Evolutionary conservation across 148 eudicot species (phyloP).

Genomic region (Camellia sinensis): DNA sequence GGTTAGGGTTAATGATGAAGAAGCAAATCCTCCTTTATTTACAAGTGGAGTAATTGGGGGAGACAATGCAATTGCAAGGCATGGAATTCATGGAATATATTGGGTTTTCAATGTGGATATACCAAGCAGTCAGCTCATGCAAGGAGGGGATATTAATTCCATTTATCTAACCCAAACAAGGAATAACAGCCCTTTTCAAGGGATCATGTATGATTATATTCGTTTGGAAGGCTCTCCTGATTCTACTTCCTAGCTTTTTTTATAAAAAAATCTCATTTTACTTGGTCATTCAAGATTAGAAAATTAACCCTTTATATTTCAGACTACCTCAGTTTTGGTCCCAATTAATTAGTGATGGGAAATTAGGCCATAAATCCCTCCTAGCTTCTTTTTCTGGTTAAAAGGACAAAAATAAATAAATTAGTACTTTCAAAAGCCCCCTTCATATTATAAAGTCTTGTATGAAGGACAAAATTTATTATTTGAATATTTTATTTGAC

Average conservation of each 20-base stretch:
- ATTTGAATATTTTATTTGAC: too few relatives aligned
- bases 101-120: constrained; percentile 32
- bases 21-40: constrained; percentile 26
- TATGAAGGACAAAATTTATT: too few relatives aligned
- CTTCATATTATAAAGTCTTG: too few relatives aligned
- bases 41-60: constrained; percentile 34
- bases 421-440: too few relatives aligned
- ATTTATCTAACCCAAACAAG: constrained; percentile 38
- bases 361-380: too few relatives aligned
- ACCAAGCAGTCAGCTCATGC: background rate
- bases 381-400: too few relatives aligned
- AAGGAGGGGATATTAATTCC: constrained; percentile 16
- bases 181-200: constrained; percentile 26
- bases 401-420: too few relatives aligned
- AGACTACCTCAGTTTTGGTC: too few relatives aligned
- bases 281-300: too few relatives aligned
- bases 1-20: constrained; percentile 32
- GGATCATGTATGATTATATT: constrained; percentile 44
- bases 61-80: constrained; percentile 47
- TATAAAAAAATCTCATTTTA: too few relatives aligned
- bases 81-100: constrained; percentile 45
- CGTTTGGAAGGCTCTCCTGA: constrained; percentile 30
- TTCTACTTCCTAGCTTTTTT: background rate
- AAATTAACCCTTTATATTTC: too few relatives aligned
- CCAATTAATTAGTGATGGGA: too few relatives aligned